Base-by-base conservation (phyloP, 371 early-diverging fungal species). In the Caulochytrium protostelioides region DNA sequence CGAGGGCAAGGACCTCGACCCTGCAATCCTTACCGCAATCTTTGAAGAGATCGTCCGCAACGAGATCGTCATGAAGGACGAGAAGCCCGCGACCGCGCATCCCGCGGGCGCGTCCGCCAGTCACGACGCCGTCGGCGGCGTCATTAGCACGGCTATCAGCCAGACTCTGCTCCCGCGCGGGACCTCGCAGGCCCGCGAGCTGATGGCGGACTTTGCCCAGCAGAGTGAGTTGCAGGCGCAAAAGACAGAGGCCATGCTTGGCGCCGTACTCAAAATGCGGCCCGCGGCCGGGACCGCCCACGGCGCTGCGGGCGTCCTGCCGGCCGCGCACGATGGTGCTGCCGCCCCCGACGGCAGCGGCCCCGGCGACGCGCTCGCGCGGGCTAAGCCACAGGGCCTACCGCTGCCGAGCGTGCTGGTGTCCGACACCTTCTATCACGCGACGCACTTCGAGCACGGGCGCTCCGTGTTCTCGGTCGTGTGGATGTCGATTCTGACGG, bases 11-110 rank as follows among this genome's bases (percentile, higher is more conserved):
- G 79, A 89, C 58, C 47, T 90, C 26, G 65, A 76, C 9, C 44
- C 44, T 6, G 78, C 70, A 19, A 43, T 79, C 25, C 55, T 86
- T 12, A 66, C 62, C 26, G 51, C 40, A 0, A 76, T 83, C 20
- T 92, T 60, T 49, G 76, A 87, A 32, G 83, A 87, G 38, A 84
- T 92, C 24, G 43, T 43, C 16, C 48, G 41, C 6, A 74, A 86
- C 44, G 92, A 89, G 54, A 92, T 92, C 47, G 79, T 77, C 32
- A 72, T 91, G 67, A 80, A 83, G 41, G 87, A 85, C 32, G 86
- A 86, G 35, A 39, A 49, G 34, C 44, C 43, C 1, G 30, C 22
- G 6, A 35, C 34, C 19, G 24, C 25, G 13, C 42, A 39, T 12
- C 28, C 31, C 12, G 22, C 33, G 13, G 43, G 40, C 4, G 32